Conservation (phyloP, 2,329 filamentous ascomycete species). For the Leptographium flavum region DNA sequence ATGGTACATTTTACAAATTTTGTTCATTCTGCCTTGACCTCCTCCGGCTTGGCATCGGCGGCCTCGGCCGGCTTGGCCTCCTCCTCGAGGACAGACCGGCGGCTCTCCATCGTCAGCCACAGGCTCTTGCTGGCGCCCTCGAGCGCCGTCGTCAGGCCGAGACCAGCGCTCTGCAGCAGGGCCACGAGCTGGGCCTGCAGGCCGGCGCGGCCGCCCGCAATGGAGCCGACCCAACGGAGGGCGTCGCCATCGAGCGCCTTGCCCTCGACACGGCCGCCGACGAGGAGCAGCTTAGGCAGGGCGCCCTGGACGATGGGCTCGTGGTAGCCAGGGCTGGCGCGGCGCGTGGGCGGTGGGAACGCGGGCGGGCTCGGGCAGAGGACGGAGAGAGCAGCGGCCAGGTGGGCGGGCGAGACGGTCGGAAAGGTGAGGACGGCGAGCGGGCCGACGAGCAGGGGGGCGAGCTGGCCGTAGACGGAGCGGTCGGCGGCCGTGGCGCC, state of each 20-base stretch:
- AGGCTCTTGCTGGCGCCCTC: conserved; percentile 69
- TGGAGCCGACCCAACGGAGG: conserved; percentile 51
- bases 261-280: conserved; percentile 79
- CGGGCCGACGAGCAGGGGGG: conserved; percentile 68
- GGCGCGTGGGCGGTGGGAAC: conserved; percentile 67
- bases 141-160: conserved; percentile 62
- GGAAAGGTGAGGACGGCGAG: conserved; percentile 71
- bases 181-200: conserved; percentile 68
- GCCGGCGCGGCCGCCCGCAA: conserved; percentile 68
- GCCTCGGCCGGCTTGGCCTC: conserved; percentile 21
- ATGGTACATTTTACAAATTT: too few relatives aligned
- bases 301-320: conserved; percentile 67
- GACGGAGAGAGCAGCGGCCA: conserved; percentile 67
- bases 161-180: conserved; percentile 67
- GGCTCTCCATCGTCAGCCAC: conserved; percentile 77
- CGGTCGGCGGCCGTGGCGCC: conserved; percentile 17
- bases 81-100: conserved; percentile 69
- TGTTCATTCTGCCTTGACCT: conserved; percentile 1
- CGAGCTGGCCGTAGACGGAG: conserved; percentile 43
- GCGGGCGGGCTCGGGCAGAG: conserved; percentile 55
- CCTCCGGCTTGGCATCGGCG: conserved; percentile 26
- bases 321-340: conserved; percentile 65
- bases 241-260: conserved; percentile 68
- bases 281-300: conserved; percentile 70
- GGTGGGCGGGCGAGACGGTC: conserved; percentile 64